A percentile compares a stretch with the other conserved stretches of the same genome.
phyloP scores from a whole-genome alignment of 306 rosid species.

The Purshia tridentata region DNA sequence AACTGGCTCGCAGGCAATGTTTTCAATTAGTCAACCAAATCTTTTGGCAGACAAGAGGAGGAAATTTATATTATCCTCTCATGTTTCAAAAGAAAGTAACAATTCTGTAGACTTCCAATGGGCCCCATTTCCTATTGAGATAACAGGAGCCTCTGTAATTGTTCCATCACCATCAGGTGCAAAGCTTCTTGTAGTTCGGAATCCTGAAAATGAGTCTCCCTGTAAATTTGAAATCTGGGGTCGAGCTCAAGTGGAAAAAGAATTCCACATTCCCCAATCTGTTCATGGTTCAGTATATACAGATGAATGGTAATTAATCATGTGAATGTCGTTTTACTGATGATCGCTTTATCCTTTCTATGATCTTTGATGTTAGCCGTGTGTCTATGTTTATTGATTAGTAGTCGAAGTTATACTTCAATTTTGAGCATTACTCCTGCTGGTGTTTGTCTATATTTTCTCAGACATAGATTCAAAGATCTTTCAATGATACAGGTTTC shows the following conservation, averaged over 20 bases:
- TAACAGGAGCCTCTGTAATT: constrained; percentile 54
- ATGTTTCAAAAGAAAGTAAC: constrained; percentile 41
- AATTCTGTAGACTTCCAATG: constrained; percentile 52
- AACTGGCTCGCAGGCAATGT: constrained; percentile 53
- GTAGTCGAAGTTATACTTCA: neutral
- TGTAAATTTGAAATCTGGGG: constrained; percentile 71
- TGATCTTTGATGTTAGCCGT: constrained; percentile 12
- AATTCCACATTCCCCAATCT: constrained; percentile 65
- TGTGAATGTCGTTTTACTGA: neutral
- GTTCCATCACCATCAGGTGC: constrained; percentile 81
- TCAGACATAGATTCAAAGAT: constrained; percentile 7
- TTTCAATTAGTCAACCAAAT: constrained; percentile 56
- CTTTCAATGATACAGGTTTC: constrained; percentile 57
- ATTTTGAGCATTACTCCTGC: constrained; percentile 4
- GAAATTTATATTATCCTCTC: constrained; percentile 48
- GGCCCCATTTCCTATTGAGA: constrained; percentile 78
- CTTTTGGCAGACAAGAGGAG: constrained; percentile 66
- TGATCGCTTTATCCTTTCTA: constrained; percentile 2
- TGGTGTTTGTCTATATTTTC: neutral
- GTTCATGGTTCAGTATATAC: constrained; percentile 70
- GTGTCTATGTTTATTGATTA: constrained; percentile 7
- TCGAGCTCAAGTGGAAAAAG: constrained; percentile 61
- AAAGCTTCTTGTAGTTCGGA: constrained; percentile 62
- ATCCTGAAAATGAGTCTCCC: constrained; percentile 54
- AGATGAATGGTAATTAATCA: constrained; percentile 63